A percentile compares a stretch with the other conserved stretches of the same genome.
Conservation (phyloP, 305 asterid genomes). For the Solanum hybrid region DNA sequence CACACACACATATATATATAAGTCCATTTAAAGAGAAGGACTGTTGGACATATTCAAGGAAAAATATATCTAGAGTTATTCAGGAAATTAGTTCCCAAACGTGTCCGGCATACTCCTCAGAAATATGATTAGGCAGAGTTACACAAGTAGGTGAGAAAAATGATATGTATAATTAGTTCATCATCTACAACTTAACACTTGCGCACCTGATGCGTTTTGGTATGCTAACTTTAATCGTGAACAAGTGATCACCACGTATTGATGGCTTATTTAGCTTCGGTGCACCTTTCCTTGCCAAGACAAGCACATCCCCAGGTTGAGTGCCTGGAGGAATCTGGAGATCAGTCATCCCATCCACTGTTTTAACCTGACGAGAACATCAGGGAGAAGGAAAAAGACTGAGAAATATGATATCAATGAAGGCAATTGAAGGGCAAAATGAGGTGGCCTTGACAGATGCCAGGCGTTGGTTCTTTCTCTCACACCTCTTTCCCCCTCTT, state of each 20-base stretch:
- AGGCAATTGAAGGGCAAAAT: neutral
- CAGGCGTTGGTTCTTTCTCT: neutral
- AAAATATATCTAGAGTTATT: neutral
- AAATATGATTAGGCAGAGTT: neutral
- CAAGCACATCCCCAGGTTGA: conserved; percentile 98
- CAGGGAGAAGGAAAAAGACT: conserved; percentile 6
- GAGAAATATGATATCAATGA: neutral
- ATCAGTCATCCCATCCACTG: conserved; percentile 87
- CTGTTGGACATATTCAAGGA: neutral
- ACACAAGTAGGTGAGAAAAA: neutral
- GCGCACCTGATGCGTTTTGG: conserved; percentile 82
- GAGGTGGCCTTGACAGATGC: conserved; percentile 1
- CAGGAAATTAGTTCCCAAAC: neutral
- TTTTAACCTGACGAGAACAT: conserved; percentile 55
- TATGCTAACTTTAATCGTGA: conserved; percentile 79
- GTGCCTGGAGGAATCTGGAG: conserved; percentile 97
- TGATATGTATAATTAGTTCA: neutral
- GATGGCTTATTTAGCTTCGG: conserved; percentile 92
- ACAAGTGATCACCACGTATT: conserved; percentile 95
- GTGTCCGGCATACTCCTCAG: neutral
- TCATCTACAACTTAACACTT: neutral
- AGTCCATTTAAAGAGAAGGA: neutral
- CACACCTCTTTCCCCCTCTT: neutral
- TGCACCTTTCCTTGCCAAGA: conserved; percentile 93
- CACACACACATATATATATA: neutral